Evolutionary conservation across 805 yeast genomes (phyloP), one percentile per base, ranked within the genome.

Genomic region (Ogataea philodendri): DNA sequence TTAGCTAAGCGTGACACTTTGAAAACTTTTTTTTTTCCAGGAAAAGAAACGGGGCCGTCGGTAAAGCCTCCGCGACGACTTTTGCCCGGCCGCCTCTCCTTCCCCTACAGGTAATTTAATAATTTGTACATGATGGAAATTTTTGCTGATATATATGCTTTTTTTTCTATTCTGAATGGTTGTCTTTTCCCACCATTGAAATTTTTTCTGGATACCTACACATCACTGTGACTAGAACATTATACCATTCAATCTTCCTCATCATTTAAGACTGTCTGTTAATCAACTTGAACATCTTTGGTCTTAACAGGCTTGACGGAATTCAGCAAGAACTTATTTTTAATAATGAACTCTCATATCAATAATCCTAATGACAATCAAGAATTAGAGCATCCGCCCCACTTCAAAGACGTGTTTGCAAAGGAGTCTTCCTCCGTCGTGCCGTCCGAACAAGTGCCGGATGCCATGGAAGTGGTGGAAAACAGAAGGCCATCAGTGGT

Each of bases 341-440:
- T n/a, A 17, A 57, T 48, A 10, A 66, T 66, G 70, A 63, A 54
- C 42, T 59, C 67, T 5, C 69, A 63, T 36, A 33, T 60, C 21
- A 64, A 67, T 39, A 63, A 66, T 41, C 52, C 65, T 14, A 60
- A 61, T 35, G 61, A 64, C 37, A 65, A 65, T 32, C 66, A 63
- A 38, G 65, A 63, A 37, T 17, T 48, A 32, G 38, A 51, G 34
- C 46, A 49, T 39, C 39, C 60, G 39, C 51, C 58, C 5, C 57
- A 52, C 27, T 55, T 45, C 57, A 64, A 55, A 47, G 57, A 51
- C 47, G 69, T 46, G 52, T 63, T 37, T 44, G 62, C 48, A 14
- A 51, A 39, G 16, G 37, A 51, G 3, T 11, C 51, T 1, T 34
- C 47, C 9, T 37, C 38, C 5, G 38, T 40, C 6, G 42, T 32